Evolutionary conservation across 1,284 basidiomycete species (phyloP), one percentile per base, ranked within the genome.

Genomic region (Ustilago xerochloae): DNA sequence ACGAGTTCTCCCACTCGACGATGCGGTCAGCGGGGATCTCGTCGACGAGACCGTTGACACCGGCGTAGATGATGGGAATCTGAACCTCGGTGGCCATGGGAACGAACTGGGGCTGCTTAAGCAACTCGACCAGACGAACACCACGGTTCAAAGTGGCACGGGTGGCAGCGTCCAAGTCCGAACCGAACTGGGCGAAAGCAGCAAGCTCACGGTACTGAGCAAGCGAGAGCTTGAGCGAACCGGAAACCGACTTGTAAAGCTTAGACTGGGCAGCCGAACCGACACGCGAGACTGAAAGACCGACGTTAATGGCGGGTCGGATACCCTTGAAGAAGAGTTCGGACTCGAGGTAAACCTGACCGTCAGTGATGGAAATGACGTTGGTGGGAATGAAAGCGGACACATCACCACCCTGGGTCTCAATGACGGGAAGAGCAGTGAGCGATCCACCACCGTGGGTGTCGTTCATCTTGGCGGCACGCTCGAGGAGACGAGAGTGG

Each of bases 351-450:
- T 82, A 83, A 46, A 83, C 79, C 75, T 83, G 81, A 45, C 81
- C 81, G 78, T 82, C 81, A 46, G 81, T 83, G 52, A 83, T 83
- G 30, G 81, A 82, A 74, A 83, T 83, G 55, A 83, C 81, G 79
- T 83, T 83, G 81, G 81, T 83, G 67, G 59, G 62, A 38, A 87
- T 90, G 64, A 77, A 92, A 90, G 86, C 92, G 90, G 54, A 99
- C 85, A 99, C 96, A 90, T 99, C 96, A 91, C 96, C 96, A 91
- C 96, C 96, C 89, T 99, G 96, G 85, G 96, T 98, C 89, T 99
- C 96, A 87, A 99, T 99, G 88, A 99, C 94, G 84, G 96, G 96
- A 48, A 99, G 91, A 69, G 96, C 96, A 86, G 96, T 99, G 82
- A 99, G 89, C 74, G 96, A 99, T 85, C 96, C 96, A 86, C 93